phyloP scores from a whole-genome alignment of 495 filamentous ascomycete species.

The Trichodelitschia bisporula region DNA sequence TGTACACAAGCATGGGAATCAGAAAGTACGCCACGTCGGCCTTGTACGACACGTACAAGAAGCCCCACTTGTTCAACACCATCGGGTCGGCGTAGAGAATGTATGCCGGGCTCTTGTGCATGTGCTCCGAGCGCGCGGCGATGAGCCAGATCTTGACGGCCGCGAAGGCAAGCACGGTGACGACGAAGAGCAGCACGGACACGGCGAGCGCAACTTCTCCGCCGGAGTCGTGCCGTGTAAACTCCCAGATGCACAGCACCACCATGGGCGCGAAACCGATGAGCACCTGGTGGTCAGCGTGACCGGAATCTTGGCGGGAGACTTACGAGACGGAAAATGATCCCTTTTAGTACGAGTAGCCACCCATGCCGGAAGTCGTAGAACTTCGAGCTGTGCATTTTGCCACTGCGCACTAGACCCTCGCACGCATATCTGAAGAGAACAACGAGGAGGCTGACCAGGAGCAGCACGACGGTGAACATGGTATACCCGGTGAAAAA shows the following conservation, averaged over 20 bases:
- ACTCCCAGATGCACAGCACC: slow-evolving; percentile 84
- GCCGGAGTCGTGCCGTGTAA: slow-evolving; percentile 62
- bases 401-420: slow-evolving; percentile 41
- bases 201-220: slow-evolving; percentile 74
- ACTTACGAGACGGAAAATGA: slow-evolving; percentile 75
- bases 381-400: slow-evolving; percentile 73
- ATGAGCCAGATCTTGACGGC: slow-evolving; percentile 72
- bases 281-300: no score
- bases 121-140: slow-evolving; percentile 61
- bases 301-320: no score
- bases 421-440: slow-evolving; percentile 65
- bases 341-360: slow-evolving; percentile 69
- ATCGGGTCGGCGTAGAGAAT: slow-evolving; percentile 90
- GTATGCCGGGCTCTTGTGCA: slow-evolving; percentile 94
- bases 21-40: slow-evolving; percentile 95
- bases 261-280: slow-evolving; percentile 88
- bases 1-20: slow-evolving; percentile 59
- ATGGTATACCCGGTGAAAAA: slow-evolving; percentile 83
- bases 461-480: slow-evolving; percentile 59
- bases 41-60: slow-evolving; percentile 92
- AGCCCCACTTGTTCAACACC: slow-evolving; percentile 93
- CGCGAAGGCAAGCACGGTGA: slow-evolving; percentile 61
- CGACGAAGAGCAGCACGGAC: slow-evolving; percentile 69
- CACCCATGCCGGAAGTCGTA: slow-evolving; percentile 84
- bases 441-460: slow-evolving; percentile 45